These are phyloP conservation scores for Phaeosphaeria sp. DNA, from an alignment of 2,329 filamentous ascomycete species.

Conservation along the genomic window DNA sequence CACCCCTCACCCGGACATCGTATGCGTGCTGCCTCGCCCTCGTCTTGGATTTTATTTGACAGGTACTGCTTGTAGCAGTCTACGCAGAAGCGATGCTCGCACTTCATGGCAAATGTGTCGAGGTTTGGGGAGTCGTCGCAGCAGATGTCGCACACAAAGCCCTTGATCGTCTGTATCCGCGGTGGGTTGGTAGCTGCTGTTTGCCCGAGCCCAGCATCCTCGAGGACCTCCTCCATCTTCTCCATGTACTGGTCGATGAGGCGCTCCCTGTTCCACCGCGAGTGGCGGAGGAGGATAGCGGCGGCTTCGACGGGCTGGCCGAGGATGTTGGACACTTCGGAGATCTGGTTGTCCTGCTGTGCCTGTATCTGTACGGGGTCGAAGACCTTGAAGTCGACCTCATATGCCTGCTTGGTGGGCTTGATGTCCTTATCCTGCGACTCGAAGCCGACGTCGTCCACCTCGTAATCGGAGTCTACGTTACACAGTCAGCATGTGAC, in stretches of 20 bases:
- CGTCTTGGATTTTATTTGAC: constrained; percentile 89
- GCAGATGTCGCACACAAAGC: constrained; percentile 94
- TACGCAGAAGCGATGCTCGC: constrained; percentile 90
- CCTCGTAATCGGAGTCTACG: constrained; percentile 58
- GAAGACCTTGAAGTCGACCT: constrained; percentile 84
- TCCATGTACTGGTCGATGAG: constrained; percentile 98
- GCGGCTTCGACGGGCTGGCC: constrained; percentile 88
- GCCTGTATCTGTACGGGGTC: constrained; percentile 80
- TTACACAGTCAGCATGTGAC: constrained; percentile 21
- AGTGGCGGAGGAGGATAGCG: constrained; percentile 86
- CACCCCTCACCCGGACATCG: constrained; percentile 90
- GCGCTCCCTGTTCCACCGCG: constrained; percentile 95
- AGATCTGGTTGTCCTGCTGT: constrained; percentile 85
- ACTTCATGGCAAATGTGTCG: constrained; percentile 91
- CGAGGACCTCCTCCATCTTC: constrained; percentile 76
- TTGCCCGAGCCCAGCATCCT: constrained; percentile 81
- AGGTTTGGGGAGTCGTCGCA: constrained; percentile 84
- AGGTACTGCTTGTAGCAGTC: constrained; percentile 93
- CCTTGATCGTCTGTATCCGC: constrained; percentile 72
- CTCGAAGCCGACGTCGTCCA: constrained; percentile 67
- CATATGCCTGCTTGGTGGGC: constrained; percentile 76
- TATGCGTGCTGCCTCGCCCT: constrained; percentile 93
- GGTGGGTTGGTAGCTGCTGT: constrained; percentile 56
- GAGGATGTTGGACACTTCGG: constrained; percentile 90
- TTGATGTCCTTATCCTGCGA: constrained; percentile 75